Percentiles rank a stretch among this genome's conserved stretches.
Conservation (phyloP, 1,284 basidiomycete genomes). For the Apiotrichum gamsii region DNA sequence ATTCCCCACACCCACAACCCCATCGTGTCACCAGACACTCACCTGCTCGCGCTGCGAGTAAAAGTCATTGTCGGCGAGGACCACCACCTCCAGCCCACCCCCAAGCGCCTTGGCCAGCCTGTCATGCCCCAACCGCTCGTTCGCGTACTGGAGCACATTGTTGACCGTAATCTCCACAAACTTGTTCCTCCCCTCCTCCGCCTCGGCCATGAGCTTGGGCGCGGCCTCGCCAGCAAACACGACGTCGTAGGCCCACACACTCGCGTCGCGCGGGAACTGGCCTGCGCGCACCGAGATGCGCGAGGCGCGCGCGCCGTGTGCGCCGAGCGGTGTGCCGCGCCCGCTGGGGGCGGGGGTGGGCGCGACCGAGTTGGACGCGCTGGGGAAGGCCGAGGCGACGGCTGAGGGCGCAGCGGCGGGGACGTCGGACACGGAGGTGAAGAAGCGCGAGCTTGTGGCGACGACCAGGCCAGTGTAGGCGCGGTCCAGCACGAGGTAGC, state of each 20-base stretch:
- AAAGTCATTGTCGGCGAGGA: constrained; percentile 94
- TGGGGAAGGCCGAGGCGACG: constrained; percentile 81
- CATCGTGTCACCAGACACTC: constrained; percentile 30
- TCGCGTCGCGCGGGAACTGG: constrained; percentile 70
- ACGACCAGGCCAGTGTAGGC: constrained; percentile 76
- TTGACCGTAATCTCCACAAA: constrained; percentile 85
- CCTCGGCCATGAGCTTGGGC: constrained; percentile 7
- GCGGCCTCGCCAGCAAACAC: constrained; percentile 6
- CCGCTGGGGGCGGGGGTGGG: no score
- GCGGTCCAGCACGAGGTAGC: constrained; percentile 86
- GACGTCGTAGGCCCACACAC: constrained; percentile 65
- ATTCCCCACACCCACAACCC: no score
- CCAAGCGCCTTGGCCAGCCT: constrained; percentile 43
- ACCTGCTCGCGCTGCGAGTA: constrained; percentile 89
- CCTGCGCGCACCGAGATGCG: constrained; percentile 74
- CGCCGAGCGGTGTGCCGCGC: no score
- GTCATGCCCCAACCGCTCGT: constrained; percentile 54
- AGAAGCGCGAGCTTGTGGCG: constrained; percentile 89
- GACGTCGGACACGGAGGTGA: constrained; percentile 53
- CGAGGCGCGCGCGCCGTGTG: neutral
- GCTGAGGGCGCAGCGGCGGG: constrained; percentile 55
- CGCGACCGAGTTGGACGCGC: constrained; percentile 49
- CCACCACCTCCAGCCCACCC: constrained; percentile 59
- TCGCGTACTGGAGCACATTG: constrained; percentile 63
- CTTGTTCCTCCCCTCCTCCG: constrained; percentile 58